Conservation (phyloP, 2,329 filamentous ascomycete genomes). For the Epichloe glyceriae region DNA sequence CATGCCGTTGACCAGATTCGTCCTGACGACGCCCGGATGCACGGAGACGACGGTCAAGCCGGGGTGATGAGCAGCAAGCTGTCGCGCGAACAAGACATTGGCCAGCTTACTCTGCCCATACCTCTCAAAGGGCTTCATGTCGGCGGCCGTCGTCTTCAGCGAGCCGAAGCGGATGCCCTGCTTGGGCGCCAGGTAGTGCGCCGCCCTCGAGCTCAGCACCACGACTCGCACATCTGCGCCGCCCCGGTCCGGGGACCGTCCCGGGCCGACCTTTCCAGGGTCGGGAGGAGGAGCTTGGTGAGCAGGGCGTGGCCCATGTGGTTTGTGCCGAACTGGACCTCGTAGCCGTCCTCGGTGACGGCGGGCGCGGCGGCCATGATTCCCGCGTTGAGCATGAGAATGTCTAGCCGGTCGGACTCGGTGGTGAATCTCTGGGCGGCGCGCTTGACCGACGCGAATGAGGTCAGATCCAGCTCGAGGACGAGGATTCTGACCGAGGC, state of each 20-base stretch:
- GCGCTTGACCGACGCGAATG: slow-evolving; percentile 27
- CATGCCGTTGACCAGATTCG: slow-evolving; percentile 13
- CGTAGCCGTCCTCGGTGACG: slow-evolving; percentile 32
- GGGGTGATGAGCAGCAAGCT: slow-evolving; percentile 14
- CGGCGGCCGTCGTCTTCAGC: slow-evolving; percentile 12
- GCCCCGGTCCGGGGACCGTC: slow-evolving; percentile 10
- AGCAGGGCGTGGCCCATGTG: slow-evolving; percentile 36
- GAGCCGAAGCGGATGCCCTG: slow-evolving; percentile 18
- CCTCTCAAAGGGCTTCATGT: slow-evolving; percentile 10
- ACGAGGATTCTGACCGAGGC: slow-evolving; percentile 20
- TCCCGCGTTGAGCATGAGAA: slow-evolving; percentile 34
- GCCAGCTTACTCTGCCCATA: slow-evolving; percentile 21
- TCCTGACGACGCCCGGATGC: slow-evolving; percentile 17
- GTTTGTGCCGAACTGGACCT: slow-evolving; percentile 36
- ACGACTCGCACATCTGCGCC: slow-evolving; percentile 18
- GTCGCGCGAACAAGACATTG: slow-evolving; percentile 16
- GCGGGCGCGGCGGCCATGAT: slow-evolving; percentile 25
- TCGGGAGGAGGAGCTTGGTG: slow-evolving; percentile 22
- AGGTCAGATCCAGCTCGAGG: slow-evolving; percentile 31
- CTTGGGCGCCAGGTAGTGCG: slow-evolving; percentile 11
- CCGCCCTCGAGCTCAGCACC: slow-evolving; percentile 15
- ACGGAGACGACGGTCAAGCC: slow-evolving; percentile 13
- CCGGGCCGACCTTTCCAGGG: slow-evolving; percentile 16
- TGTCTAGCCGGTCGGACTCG: slow-evolving; percentile 24
- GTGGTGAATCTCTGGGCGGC: slow-evolving; percentile 25